Conservation (phyloP, 2,329 filamentous ascomycete species). For the Aspergillus luchuensis region DNA sequence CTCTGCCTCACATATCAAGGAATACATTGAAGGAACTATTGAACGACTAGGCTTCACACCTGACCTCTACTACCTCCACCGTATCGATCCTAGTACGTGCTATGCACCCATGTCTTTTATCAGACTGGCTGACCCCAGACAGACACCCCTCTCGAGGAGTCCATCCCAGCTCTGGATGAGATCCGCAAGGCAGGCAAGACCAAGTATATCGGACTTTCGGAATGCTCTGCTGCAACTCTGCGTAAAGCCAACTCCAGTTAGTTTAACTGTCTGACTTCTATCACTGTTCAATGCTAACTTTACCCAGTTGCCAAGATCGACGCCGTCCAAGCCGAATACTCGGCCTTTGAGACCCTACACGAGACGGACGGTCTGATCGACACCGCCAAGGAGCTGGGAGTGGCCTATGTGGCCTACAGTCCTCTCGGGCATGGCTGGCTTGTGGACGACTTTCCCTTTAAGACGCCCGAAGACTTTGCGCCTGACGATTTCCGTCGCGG, state of each 20-base stretch:
- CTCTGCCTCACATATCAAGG: slow-evolving; percentile 49
- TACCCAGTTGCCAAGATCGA: slow-evolving; percentile 50
- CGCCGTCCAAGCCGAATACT: slow-evolving; percentile 52
- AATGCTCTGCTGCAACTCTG: slow-evolving; percentile 50
- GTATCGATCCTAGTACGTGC: slow-evolving; percentile 48
- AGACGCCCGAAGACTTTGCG: slow-evolving; percentile 51
- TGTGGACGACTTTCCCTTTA: slow-evolving; percentile 47
- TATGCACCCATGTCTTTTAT: rapidly evolving
- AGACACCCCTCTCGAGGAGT: slow-evolving; percentile 52
- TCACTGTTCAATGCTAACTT: slow-evolving; percentile 12
- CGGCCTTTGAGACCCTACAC: slow-evolving; percentile 46
- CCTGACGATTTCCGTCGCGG: slow-evolving; percentile 45
- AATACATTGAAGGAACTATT: slow-evolving; percentile 54
- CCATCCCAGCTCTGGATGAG: slow-evolving; percentile 50
- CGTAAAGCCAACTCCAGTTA: slow-evolving; percentile 50
- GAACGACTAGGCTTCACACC: slow-evolving; percentile 52
- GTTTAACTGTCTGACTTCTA: slow-evolving; percentile 3
- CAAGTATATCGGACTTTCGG: slow-evolving; percentile 53
- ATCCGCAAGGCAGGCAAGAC: slow-evolving; percentile 51
- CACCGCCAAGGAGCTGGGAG: slow-evolving; percentile 43
- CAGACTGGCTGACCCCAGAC: not conserved
- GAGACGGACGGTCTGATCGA: slow-evolving; percentile 47
- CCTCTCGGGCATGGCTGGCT: slow-evolving; percentile 53
- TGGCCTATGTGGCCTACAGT: slow-evolving; percentile 51
- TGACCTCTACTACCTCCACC: slow-evolving; percentile 50